Evolutionary conservation across 2,329 filamentous ascomycete species (phyloP), one percentile per base, ranked within the genome.

Genomic region (Peltaster fructicola): DNA sequence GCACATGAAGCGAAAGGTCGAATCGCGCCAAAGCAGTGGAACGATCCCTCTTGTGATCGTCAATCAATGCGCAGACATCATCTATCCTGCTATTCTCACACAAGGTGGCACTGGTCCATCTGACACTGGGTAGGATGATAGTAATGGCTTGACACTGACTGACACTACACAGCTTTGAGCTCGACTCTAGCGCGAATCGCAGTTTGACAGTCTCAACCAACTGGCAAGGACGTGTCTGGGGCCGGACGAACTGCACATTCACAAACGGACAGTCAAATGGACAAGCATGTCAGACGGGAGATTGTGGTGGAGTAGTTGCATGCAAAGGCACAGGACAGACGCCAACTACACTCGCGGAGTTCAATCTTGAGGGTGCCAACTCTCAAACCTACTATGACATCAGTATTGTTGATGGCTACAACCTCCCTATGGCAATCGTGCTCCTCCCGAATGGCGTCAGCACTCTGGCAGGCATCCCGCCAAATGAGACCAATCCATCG

Each of bases 191-290:
- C 21, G 54, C 61, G 16, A 68, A 61, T 26, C 65, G 51, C 32
- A 62, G 63, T 20, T 54, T 82, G 31, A 68, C 61, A 26, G 76
- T 88, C 13, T 66, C 70, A 7, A 56, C 64, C 24, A 68, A 80
- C 37, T 90, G 79, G 80, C 72, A 78, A 44, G 80, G 80, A 7
- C 67, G 80, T 26, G 59, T 88, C 14, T 88, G 79, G 80, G 80
- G 72, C 8, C 62, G 80, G 26, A 85, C 79, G 10, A 88, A 88
- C 44, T 90, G 80, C 53, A 77, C 66, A 18, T 80, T 82, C 47
- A 68, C 73, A 37, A 57, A 57, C 9, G 74, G 72, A 2, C 68
- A 61, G 25, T 50, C 51, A 12, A 55, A 53, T 30, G 48, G 53
- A 15, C 47, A 54, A 37, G 57, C 56, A 17, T 88, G 80, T 50